Percentiles rank a stretch among this genome's conserved stretches.
phyloP scores from a whole-genome alignment of 768 basidiomycete genomes.

The Trichaptum fuscoviolaceum region DNA sequence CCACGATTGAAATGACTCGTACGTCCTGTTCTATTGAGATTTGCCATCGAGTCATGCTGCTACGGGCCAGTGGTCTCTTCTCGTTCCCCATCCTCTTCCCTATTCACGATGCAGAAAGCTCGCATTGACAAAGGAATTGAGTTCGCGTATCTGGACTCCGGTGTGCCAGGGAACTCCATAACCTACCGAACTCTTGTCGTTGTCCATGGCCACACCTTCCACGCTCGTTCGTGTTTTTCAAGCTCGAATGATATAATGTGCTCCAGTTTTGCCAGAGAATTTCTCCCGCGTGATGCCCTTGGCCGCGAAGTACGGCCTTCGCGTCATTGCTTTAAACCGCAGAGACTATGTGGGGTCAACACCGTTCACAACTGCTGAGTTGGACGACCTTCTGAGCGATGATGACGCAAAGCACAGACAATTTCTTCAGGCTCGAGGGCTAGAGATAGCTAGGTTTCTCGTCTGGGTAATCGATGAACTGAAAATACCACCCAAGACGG shows the following conservation, averaged over 20 bases:
- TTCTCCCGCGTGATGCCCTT: slow-evolving; percentile 27
- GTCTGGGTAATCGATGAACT: slow-evolving; percentile 25
- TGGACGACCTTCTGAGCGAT: slow-evolving; percentile 14
- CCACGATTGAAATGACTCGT: background rate
- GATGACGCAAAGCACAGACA: slow-evolving; percentile 20
- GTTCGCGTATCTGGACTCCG: background rate
- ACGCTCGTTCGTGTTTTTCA: background rate
- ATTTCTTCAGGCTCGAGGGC: slow-evolving; percentile 25
- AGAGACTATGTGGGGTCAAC: slow-evolving; percentile 34
- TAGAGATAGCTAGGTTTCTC: slow-evolving; percentile 31
- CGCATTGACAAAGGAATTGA: background rate
- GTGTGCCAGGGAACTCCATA: background rate
- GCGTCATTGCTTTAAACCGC: slow-evolving; percentile 32
- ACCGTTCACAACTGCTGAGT: slow-evolving; percentile 24
- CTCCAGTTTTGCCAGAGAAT: slow-evolving; percentile 11
- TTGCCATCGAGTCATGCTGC: too few relatives aligned
- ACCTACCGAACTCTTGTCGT: slow-evolving; percentile 2
- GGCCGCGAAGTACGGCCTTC: slow-evolving; percentile 18
- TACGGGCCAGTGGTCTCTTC: too few relatives aligned
- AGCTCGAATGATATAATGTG: background rate
- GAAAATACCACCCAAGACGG: slow-evolving; percentile 22
- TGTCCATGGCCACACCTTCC: slow-evolving; percentile 19
- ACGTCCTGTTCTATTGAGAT: too few relatives aligned
- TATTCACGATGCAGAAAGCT: background rate
- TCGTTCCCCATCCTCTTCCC: background rate